Conservation (phyloP, 2,329 filamentous ascomycete species). For the Mycosphaerella sp. region DNA sequence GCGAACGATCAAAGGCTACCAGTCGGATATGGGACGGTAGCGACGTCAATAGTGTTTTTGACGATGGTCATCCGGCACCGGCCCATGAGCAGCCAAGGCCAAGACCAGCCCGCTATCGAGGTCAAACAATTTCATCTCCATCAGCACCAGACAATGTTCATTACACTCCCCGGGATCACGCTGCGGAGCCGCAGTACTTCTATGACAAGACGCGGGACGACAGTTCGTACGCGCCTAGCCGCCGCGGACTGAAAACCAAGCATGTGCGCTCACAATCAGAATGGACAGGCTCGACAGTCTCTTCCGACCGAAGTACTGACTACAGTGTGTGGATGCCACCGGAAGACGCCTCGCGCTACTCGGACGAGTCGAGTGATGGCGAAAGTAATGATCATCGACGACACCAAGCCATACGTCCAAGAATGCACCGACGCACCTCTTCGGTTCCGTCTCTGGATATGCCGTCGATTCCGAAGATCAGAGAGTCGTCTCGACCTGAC, state of each 20-base stretch:
- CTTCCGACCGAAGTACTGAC: slow-evolving; percentile 24
- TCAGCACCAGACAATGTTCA: slow-evolving; percentile 13
- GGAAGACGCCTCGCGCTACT: slow-evolving; percentile 34
- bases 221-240: slow-evolving; percentile 8
- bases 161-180: slow-evolving; percentile 14
- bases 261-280: slow-evolving; percentile 26
- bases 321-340: slow-evolving; percentile 48
- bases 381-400: slow-evolving; percentile 7
- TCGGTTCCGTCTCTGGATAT: slow-evolving; percentile 44
- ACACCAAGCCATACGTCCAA: slow-evolving; percentile 30
- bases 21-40: slow-evolving; percentile 43
- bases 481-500: slow-evolving; percentile 38
- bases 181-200: slow-evolving; percentile 22
- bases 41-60: slow-evolving; percentile 32
- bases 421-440: slow-evolving; percentile 41
- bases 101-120: slow-evolving; percentile 26
- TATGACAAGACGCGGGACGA: slow-evolving; percentile 20
- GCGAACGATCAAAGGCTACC: slow-evolving; percentile 48
- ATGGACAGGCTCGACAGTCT: slow-evolving; percentile 22
- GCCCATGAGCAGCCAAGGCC: slow-evolving; percentile 13
- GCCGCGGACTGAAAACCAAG: slow-evolving; percentile 16
- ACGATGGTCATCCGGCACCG: slow-evolving; percentile 14
- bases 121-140: slow-evolving; percentile 14
- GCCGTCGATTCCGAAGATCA: slow-evolving; percentile 42
- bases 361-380: slow-evolving; percentile 30